Evolutionary conservation across 441 rosid species (phyloP), one percentile per base, ranked within the genome.

Genomic region (Aquilaria agallochum): DNA sequence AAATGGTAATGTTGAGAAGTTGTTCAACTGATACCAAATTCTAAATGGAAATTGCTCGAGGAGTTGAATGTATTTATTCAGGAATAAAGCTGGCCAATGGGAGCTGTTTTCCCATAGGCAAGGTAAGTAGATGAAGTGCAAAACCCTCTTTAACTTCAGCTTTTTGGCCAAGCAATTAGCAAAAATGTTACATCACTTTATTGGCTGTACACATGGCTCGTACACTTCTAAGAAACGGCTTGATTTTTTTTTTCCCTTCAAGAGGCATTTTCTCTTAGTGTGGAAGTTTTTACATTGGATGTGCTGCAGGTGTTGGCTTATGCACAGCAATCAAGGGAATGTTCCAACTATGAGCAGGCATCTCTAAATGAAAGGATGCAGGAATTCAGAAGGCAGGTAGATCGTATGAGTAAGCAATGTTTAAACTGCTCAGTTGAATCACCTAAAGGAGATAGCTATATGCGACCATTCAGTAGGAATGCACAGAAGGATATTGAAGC

Each of bases 401-500:
- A 89, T 76, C 76, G 83, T 67, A 97, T 85, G 68, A 77, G 80
- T 60, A 88, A 74, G 78, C 82, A 56, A 56, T 66, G 77, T 62
- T 68, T 71, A 47, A 69, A 66, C 71, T 74, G 83, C 57, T 69
- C 74, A 56, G 55, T 14, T 59, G 72, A 72, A 62, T 89, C 90
- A 65, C 87, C 97, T 49, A 73, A 30, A 58, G 83, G 73, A 33
- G 97, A 88, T 46, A 74, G 81, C 56, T 36, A 36, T 36, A 49
- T 78, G 62, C 85, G 81, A 70, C 80, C 85, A 59, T 75, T 70
- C 66, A 65, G 83, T 66, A 83, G 92, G 80, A 86, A 76, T 79
- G 80, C 99, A 32, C 96, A 88, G 63, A 92, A 88, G 80, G 86
- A 85, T 78, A 95, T 95, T 12, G 97, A 92, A 74, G 93, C 88